Base-by-base conservation (phyloP, 345 rosid species). In the Populus nigra region DNA sequence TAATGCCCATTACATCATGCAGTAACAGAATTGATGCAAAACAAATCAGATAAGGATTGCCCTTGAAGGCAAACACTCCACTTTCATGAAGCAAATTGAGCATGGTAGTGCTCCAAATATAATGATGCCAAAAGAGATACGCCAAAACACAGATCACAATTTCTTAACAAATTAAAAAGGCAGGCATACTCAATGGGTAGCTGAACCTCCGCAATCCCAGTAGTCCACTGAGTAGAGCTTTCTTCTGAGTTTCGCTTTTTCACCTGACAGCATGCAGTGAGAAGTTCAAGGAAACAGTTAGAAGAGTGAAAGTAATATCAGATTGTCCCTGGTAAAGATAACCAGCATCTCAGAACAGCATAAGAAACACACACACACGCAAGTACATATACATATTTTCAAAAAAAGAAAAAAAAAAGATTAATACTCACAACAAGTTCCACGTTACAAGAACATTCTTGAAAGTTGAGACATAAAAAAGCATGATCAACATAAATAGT, bases 171-270 rank as follows among this genome's bases (percentile, higher is more conserved):
- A 59, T 2, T 31, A 23, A 27, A 29, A 35, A 74, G 65, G 47
- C 55, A 47, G 63, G 10, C 84, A 70, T 92, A 96, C 98, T 96
- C 99, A 43, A 96, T 91, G 1, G 99, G 99, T 17, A 96, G 93
- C 82, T 93, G 98, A 82, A 96, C 79, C 88, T 96, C 99, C 11
- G 98, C 99, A 74, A 96, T 96, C 77, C 99, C 98, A 6, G 99
- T 96, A 39, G 98, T 96, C 99, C 99, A 93, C 85, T 93, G 97
- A 1, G 99, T 96, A 31, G 99, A 96, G 82, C 99, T 94, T 87
- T 96, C 99, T 80, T 93, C 96, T 4, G 98, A 89, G 78, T 90
- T 93, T 57, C 97, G 88, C 80, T 77, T 88, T 86, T 93, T 93
- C 78, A 93, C 98, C 98, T 93, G 89, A 74, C 10, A 65, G 16